Evolutionary conservation across 148 eudicot genomes (phyloP).

Genomic region (Camellia sinensis): DNA sequence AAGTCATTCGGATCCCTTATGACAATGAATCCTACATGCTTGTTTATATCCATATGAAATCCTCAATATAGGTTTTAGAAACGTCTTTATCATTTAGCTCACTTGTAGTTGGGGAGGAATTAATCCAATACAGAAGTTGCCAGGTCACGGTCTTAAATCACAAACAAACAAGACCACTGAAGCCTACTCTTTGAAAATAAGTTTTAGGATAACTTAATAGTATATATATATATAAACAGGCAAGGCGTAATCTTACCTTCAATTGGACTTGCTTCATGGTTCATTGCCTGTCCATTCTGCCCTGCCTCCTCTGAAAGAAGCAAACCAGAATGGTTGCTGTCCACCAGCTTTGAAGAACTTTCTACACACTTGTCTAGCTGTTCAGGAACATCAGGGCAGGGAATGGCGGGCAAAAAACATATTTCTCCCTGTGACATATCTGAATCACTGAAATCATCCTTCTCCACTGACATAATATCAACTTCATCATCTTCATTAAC

Average conservation of each 20-base stretch:
- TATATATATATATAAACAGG: not conserved
- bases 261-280: constrained; percentile 58
- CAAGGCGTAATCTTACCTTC: constrained; percentile 45
- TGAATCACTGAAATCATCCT: constrained; percentile 84
- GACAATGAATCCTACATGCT: no score
- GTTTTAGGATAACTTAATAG: not conserved
- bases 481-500: constrained; percentile 80
- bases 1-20: no score
- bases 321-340: constrained; percentile 59
- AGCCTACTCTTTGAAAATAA: not conserved
- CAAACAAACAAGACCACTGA: not conserved
- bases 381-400: constrained; percentile 66
- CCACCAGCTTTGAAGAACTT: constrained; percentile 50
- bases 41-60: not conserved
- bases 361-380: constrained; percentile 52
- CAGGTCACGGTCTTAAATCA: not conserved
- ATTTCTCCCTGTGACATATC: constrained; percentile 85
- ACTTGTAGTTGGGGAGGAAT: not conserved
- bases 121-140: not conserved
- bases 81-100: no score
- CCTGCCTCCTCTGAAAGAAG: constrained; percentile 68
- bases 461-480: constrained; percentile 71
- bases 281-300: constrained; percentile 57
- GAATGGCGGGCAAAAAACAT: constrained; percentile 71
- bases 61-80: not conserved